Evolutionary conservation across 2,329 filamentous ascomycete species (phyloP), one percentile per base, ranked within the genome.

Genomic region (Aspergillus sp.): DNA sequence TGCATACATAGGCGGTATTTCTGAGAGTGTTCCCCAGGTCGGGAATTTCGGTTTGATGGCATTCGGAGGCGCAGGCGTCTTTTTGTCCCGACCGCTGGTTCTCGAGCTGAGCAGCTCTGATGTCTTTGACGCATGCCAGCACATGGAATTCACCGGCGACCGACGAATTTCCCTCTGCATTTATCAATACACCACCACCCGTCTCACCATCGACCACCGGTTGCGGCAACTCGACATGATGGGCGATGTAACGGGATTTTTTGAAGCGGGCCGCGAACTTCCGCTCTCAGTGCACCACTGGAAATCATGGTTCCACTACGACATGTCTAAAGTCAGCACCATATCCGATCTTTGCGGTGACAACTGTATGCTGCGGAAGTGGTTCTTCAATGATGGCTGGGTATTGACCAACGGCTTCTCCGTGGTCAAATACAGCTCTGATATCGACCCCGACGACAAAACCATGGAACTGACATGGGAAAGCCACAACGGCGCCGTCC

Each of bases 321-420:
- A 68, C 44, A 78, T 81, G 34, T 68, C 71, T 37, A 67, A 71
- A 44, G 75, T 81, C 65, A 70, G 74, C 29, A 61, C 67, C 33
- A 64, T 78, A 9, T 64, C 71, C 6, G 58, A 70, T 7, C 57
- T 79, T n/a, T 83, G 80, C 51, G 79, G 80, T 5, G 73, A 75
- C 38, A 51, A 50, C 2, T 83, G 79, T 46, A 72, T 82, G 48
- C 62, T 83, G 39, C 76, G 79, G 53, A 71, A 80, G 26, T 83
- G 73, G 67, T 66, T 63, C 13, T 75, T 75, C 40, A 52, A 56
- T 5, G 64, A 72, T 28, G 65, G 66, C 29, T 63, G 68, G 71
- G 36, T 82, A n/a, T 62, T 83, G 8, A 71, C 75, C 27, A 83
- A 83, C 56, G 80, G 80, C 1, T 83, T 75, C 54, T 81, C 77